Evolutionary conservation across 805 yeast species (phyloP).

Genomic region (Cyberlindnera misumaiensis): DNA sequence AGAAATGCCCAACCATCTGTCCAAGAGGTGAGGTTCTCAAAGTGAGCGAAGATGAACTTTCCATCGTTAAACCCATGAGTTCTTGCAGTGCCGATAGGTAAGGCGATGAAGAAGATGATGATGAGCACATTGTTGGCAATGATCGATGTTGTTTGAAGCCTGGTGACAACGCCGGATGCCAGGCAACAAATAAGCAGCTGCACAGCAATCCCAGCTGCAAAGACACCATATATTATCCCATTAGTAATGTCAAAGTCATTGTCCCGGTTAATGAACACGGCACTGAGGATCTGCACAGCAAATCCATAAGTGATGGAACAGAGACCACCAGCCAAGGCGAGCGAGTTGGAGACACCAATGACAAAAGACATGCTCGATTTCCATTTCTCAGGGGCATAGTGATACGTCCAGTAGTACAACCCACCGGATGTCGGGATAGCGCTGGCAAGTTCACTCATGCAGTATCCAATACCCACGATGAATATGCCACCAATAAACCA

Average conservation of each 20-base stretch:
- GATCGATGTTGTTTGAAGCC: slow-evolving; percentile 50
- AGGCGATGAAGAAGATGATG: slow-evolving; percentile 40
- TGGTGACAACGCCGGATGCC: slow-evolving; percentile 46
- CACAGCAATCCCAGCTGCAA: slow-evolving; percentile 46
- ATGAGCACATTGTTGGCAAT: slow-evolving; percentile 43
- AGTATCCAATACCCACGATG: slow-evolving; percentile 45
- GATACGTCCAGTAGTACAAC: slow-evolving; percentile 53
- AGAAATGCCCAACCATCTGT: slow-evolving; percentile 50
- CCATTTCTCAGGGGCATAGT: slow-evolving; percentile 47
- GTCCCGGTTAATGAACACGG: slow-evolving; percentile 36
- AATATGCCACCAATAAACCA: slow-evolving; percentile 54
- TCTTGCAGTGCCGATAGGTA: slow-evolving; percentile 44
- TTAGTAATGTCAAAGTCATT: slow-evolving; percentile 44
- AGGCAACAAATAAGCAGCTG: slow-evolving; percentile 45
- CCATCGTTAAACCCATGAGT: slow-evolving; percentile 34
- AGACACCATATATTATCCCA: slow-evolving; percentile 53
- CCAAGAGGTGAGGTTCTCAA: slow-evolving; percentile 45
- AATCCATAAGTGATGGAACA: slow-evolving; percentile 63
- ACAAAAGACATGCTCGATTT: slow-evolving; percentile 47
- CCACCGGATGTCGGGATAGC: slow-evolving; percentile 72
- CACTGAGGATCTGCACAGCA: slow-evolving; percentile 46
- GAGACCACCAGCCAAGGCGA: slow-evolving; percentile 55
- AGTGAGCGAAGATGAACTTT: slow-evolving; percentile 45
- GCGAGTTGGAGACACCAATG: slow-evolving; percentile 56
- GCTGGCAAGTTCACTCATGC: slow-evolving; percentile 56